Conservation (phyloP, 2,329 filamentous ascomycete genomes). For the Cercospora citrullina region DNA sequence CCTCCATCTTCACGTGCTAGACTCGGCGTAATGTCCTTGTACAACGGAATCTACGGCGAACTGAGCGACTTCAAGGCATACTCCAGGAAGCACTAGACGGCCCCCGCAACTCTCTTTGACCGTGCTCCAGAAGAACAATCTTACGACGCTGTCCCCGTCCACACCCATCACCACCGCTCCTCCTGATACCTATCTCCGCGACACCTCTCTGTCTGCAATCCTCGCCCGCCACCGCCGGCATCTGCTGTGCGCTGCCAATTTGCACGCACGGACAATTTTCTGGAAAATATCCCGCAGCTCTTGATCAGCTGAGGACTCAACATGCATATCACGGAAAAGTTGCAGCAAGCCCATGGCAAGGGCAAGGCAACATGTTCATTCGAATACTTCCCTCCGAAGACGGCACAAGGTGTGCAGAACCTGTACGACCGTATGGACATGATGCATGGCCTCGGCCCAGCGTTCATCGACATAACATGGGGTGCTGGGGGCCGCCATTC, state of each 20-base stretch:
- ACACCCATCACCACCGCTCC: neutral
- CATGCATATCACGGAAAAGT: constrained; percentile 96
- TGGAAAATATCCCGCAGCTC: neutral
- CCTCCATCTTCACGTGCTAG: constrained; percentile 4
- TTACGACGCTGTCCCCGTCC: neutral
- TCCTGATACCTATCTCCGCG: no score
- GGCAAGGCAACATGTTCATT: constrained; percentile 92
- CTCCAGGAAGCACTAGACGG: constrained; percentile 23
- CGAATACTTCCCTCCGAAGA: constrained; percentile 99
- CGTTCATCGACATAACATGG: constrained; percentile 99
- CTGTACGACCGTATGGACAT: constrained; percentile 99
- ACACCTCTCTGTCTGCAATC: neutral
- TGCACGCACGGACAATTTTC: neutral
- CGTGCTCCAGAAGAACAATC: constrained; percentile 18
- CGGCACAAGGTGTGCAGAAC: constrained; percentile 95
- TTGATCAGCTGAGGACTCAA: neutral
- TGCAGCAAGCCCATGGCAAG: constrained; percentile 75
- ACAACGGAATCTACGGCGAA: constrained; percentile 37
- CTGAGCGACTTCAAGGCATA: constrained; percentile 38
- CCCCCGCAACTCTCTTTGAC: constrained; percentile 9
- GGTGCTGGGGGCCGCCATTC: constrained; percentile 90
- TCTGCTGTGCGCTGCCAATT: neutral
- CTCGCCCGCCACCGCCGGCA: neutral
- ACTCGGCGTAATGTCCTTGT: constrained; percentile 35
- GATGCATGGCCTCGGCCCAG: constrained; percentile 91